Evolutionary conservation across 805 yeast species (phyloP).

Genomic region (Candida insectalens): DNA sequence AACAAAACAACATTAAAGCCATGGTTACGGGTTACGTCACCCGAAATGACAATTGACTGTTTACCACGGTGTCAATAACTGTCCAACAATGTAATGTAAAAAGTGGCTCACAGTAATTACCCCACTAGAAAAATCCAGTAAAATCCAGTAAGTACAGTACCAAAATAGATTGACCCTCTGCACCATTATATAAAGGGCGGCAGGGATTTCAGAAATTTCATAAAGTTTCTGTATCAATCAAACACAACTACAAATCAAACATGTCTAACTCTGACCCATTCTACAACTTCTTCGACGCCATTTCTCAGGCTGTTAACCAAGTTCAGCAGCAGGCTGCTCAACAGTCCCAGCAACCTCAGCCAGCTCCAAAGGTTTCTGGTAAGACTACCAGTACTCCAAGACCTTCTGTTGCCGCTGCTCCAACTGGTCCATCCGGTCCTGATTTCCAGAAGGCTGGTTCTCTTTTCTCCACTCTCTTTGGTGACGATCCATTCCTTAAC

Average conservation of each 20-base stretch:
- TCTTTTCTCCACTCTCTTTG: background rate
- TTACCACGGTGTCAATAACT: too few species aligned
- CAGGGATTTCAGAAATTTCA: background rate
- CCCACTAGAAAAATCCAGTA: too few species aligned
- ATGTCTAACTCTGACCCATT: conserved; percentile 27
- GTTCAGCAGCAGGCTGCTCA: conserved; percentile 16
- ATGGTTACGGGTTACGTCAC: too few species aligned
- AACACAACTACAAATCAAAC: background rate
- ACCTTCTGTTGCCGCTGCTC: conserved; percentile 19
- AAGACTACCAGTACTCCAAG: conserved; percentile 16
- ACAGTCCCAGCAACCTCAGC: background rate
- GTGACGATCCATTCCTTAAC: conserved; percentile 11
- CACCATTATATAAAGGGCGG: too few species aligned
- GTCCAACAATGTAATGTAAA: too few species aligned
- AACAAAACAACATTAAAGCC: too few species aligned
- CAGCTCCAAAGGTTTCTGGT: conserved; percentile 1
- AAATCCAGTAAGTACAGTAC: too few species aligned
- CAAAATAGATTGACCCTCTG: too few species aligned
- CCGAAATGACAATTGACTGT: too few species aligned
- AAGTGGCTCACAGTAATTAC: too few species aligned
- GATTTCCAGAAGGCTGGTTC: background rate
- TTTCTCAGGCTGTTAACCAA: conserved; percentile 30
- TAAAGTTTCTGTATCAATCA: background rate
- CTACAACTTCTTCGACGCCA: conserved; percentile 32
- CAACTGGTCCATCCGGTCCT: conserved; percentile 4